Evolutionary conservation across 192 early-diverging fungal genomes (phyloP).

Genomic region (Coemansia sp.): DNA sequence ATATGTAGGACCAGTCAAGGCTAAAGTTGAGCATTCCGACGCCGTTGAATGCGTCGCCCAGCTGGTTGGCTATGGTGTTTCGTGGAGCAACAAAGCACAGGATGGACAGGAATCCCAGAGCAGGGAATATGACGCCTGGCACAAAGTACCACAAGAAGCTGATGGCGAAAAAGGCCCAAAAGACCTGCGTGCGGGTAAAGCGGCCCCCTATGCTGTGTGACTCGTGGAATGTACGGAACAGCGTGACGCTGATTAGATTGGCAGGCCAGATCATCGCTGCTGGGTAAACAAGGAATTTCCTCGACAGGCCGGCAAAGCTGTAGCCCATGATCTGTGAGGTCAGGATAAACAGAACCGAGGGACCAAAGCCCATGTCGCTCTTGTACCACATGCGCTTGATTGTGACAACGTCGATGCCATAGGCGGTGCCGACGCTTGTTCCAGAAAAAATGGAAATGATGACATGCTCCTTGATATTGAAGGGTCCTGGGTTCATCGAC

Average conservation of each 20-base stretch:
- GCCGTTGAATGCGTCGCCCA: constrained; percentile 56
- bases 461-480: constrained; percentile 87
- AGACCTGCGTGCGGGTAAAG: constrained; percentile 57
- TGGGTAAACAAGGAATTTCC: constrained; percentile 83
- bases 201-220: constrained; percentile 50
- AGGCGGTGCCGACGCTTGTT: constrained; percentile 66
- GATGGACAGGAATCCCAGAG: constrained; percentile 63
- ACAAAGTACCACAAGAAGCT: constrained; percentile 62
- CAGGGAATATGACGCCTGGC: constrained; percentile 68
- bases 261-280: constrained; percentile 87
- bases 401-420: constrained; percentile 75
- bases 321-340: constrained; percentile 70
- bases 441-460: constrained; percentile 78
- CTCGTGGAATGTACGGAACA: constrained; percentile 79
- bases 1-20: constrained; percentile 74
- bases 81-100: constrained; percentile 59
- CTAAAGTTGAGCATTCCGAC: constrained; percentile 70
- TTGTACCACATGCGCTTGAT: constrained; percentile 71
- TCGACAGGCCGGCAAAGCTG: constrained; percentile 68
- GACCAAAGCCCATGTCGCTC: constrained; percentile 63
- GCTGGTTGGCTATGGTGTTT: constrained; percentile 53
- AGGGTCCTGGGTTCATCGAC: constrained; percentile 83
- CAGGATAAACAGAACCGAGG: constrained; percentile 66
- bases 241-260: constrained; percentile 70
- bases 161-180: constrained; percentile 50